Evolutionary conservation across 768 basidiomycete species (phyloP), one percentile per base, ranked within the genome.

Genomic region (Lactarius quietus): DNA sequence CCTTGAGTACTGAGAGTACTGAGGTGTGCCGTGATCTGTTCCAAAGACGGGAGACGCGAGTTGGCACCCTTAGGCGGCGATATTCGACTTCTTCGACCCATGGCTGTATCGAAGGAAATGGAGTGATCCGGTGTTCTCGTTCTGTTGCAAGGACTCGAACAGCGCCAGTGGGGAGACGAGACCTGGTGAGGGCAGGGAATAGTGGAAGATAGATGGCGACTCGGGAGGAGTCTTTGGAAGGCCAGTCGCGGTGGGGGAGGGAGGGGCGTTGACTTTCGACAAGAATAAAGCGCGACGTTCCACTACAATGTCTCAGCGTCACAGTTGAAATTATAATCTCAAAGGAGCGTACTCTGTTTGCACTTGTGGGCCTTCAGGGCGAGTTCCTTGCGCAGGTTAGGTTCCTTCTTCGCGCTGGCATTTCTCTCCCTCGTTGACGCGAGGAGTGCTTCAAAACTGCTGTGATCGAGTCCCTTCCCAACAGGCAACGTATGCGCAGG

Each of bases 231-330:
- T 89, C 74, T 85, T 85, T 14, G 89, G 85, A 15, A 80, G 79
- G 53, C 76, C 72, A 29, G 82, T 79, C 23, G 87, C 84, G 12
- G 83, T 81, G 12, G 86, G 82, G 9, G 84, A 86, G 3, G 86
- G 85, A 26, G 86, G 83, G n/a, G 85, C 85, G 43, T 83, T 79
- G 51, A 93, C 77, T 75, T 87, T 92, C 64, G 86, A 88, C 31
- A 92, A 77, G 77, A 93, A 92, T 64, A 83, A 79, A 5, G 88
- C 86, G 33, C 90, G 87, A 60, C 92, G 83, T 74, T 89, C 88
- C 70, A 82, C 88, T 91, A 71, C n/a, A 65, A 41, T 51, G 53
- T 45, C 35, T 54, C 20, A 56, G 54, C 23, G 59, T 41, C 65
- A 39, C 17, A 26, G 14, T 35, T 26, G n/a, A 55, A 33, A 41